Conservation (phyloP, 306 rosid genomes). For the Prinsepia uniflora region DNA sequence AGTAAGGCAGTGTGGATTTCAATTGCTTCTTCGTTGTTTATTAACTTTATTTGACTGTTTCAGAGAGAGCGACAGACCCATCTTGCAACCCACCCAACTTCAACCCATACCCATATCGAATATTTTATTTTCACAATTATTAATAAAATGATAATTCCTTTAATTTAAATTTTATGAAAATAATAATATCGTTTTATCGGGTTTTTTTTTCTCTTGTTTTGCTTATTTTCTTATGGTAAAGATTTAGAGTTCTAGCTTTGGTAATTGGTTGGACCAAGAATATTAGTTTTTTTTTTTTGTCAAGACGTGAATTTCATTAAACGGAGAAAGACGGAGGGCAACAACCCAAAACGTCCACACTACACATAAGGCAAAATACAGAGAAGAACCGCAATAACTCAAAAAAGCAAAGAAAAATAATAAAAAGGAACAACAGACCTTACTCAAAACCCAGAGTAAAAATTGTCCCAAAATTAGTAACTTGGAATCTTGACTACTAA, state of each 20-base stretch:
- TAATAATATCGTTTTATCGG: not conserved
- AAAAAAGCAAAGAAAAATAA: too few species aligned
- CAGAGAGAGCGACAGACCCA: conserved; percentile 1
- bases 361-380: too few species aligned
- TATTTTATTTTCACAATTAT: not conserved
- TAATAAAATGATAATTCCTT: not conserved
- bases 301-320: too few species aligned
- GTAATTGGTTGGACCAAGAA: conserved; percentile 3
- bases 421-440: too few species aligned
- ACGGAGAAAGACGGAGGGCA: too few species aligned
- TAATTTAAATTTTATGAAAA: not conserved
- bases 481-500: conserved; percentile 2
- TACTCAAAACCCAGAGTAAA: too few species aligned
- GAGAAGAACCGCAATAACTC: too few species aligned
- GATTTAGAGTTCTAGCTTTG: conserved; percentile 5
- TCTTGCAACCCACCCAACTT: not conserved
- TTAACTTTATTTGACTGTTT: conserved; percentile 24
- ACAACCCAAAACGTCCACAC: too few species aligned
- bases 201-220: not conserved
- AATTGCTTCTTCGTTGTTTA: conserved; percentile 15
- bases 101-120: not conserved
- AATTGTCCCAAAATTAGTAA: not conserved
- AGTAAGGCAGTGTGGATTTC: conserved; percentile 25
- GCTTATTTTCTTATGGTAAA: conserved; percentile 2
- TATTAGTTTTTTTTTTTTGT: too few species aligned